Evolutionary conservation across 1,284 basidiomycete species (phyloP), one percentile per base, ranked within the genome.

Genomic region (Naganishia sp.): DNA sequence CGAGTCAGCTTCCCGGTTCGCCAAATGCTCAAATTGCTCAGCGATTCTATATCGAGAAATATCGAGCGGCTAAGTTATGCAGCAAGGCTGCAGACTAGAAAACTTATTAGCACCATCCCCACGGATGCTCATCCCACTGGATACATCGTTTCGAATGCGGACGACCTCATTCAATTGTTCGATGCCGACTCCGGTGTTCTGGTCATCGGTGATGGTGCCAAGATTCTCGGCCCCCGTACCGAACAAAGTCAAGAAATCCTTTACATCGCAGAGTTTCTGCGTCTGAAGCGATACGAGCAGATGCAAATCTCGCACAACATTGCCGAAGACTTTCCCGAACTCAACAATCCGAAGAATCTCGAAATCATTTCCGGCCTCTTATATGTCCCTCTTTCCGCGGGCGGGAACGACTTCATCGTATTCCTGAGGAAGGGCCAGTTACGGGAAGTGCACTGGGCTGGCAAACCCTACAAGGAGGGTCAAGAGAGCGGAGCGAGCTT

Each of bases 91-190:
- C 87, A 89, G 58, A 89, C 88, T 0, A 82, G 90, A 47, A 92
- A 92, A 80, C 82, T 93, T 71, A 89, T 92, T 76, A 92, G 89
- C 71, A 90, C 89, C 18, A 83, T 90, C 63, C 84, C 88, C 1
- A 87, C 87, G 5, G 86, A 88, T 58, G 82, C 84, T 55, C 88
- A 90, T 72, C 88, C 90, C 6, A 86, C 87, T 18, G 90, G 90
- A 0, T 92, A 92, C 78, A 91, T 94, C 71, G 87, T 93, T 21
- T 90, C 90, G 35, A 90, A 92, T 73, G 88, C 90, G 1, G 88
- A 92, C 72, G 91, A 94, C 72, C 80, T 94, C 13, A 82, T 95
- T 3, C 84, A 85, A 6, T 79, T 93, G 28, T 93, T 94, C 73
- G 89, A 92, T 74, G 90, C 90, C 18, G 90, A 94, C 74, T 89